Conservation (phyloP, 208 protist genomes). For the Blastocrithidia nonstop region DNA sequence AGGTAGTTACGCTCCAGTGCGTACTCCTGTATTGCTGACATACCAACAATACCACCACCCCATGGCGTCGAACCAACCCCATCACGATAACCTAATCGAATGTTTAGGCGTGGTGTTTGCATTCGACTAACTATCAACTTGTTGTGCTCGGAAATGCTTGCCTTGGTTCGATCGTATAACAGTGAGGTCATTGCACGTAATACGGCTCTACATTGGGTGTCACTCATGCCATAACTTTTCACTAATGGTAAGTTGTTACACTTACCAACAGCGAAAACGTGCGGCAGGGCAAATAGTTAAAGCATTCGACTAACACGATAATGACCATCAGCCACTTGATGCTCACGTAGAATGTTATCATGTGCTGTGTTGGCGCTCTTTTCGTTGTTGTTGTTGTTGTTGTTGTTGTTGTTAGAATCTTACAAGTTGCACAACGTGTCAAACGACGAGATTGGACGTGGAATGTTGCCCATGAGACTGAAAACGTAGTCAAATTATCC, state of each 20-base stretch:
- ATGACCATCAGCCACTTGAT: conserved; percentile 58
- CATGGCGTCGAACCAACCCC: conserved; percentile 66
- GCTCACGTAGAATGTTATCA: conserved; percentile 44
- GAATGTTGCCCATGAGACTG: conserved; percentile 42
- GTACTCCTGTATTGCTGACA: conserved; percentile 57
- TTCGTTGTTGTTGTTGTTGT: too few species aligned
- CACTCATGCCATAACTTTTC: conserved; percentile 48
- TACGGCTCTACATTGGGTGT: conserved; percentile 56
- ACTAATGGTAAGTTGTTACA: conserved; percentile 61
- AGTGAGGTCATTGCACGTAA: conserved; percentile 63
- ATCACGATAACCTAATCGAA: conserved; percentile 55
- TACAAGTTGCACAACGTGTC: too few species aligned
- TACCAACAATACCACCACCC: conserved; percentile 50
- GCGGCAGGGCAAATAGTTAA: conserved; percentile 61
- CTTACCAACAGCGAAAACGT: conserved; percentile 57
- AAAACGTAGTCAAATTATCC: conserved; percentile 86
- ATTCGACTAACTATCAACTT: conserved; percentile 32
- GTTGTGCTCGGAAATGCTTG: conserved; percentile 46
- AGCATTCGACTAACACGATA: conserved; percentile 73
- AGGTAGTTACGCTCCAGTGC: conserved; percentile 66
- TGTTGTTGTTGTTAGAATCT: too few species aligned
- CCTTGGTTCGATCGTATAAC: conserved; percentile 39
- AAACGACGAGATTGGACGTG: conserved; percentile 46
- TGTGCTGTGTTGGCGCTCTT: conserved; percentile 8
- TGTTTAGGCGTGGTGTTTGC: conserved; percentile 45